phyloP scores from a whole-genome alignment of 306 rosid species.

The Vigna reflexopilosa region DNA sequence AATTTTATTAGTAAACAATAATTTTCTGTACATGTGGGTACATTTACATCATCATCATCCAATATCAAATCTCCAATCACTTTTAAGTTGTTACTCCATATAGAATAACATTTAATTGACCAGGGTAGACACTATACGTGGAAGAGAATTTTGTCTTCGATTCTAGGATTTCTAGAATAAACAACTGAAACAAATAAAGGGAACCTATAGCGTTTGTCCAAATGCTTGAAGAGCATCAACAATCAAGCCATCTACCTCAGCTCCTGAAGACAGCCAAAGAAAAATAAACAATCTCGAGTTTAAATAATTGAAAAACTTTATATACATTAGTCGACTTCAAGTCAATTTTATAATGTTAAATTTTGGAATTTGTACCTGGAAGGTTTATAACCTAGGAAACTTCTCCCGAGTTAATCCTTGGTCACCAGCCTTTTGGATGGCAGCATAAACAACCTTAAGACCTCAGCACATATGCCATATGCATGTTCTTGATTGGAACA shows the following conservation, averaged over 20 bases:
- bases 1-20: no score
- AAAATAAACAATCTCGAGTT: constrained; percentile 31
- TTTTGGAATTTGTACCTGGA: constrained; percentile 62
- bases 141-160: no score
- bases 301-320: constrained; percentile 17
- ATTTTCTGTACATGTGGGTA: no score
- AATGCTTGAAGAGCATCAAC: constrained; percentile 82
- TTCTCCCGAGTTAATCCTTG: constrained; percentile 85
- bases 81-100: no score
- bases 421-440: constrained; percentile 88
- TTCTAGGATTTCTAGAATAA: neutral
- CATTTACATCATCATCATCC: no score
- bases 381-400: constrained; percentile 62
- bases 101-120: no score
- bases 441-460: constrained; percentile 68
- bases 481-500: constrained; percentile 55
- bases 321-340: constrained; percentile 12
- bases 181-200: constrained; percentile 18
- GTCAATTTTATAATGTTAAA: constrained; percentile 31
- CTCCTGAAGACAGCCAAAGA: constrained; percentile 57
- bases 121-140: no score
- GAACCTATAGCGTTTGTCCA: constrained; percentile 73
- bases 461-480: constrained; percentile 59
- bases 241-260: constrained; percentile 62
- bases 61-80: no score